Percentiles rank a stretch among this genome's conserved stretches.
These are phyloP conservation scores for Celoporthe dispersa DNA, from an alignment of 2,329 filamentous ascomycete species.

Conservation along the genomic window DNA sequence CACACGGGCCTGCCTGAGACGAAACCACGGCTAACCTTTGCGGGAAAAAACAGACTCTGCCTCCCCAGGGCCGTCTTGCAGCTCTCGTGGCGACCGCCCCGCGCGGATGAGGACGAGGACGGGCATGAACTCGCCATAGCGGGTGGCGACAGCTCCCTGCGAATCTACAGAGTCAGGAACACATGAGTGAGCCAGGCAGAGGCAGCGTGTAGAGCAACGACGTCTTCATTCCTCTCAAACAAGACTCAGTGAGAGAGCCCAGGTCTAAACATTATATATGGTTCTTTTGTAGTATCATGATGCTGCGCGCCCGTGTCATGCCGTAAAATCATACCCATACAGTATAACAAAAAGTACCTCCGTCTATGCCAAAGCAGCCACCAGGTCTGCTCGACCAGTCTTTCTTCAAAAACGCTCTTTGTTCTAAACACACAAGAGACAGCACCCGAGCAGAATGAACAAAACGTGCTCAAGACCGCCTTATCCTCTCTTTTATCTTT, in stretches of 20 bases:
- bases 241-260: neutral
- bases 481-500: neutral
- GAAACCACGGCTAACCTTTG: slow-evolving; percentile 28
- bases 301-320: slow-evolving; percentile 13
- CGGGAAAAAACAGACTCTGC: slow-evolving; percentile 46
- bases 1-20: too few relatives aligned
- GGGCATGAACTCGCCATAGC: slow-evolving; percentile 55
- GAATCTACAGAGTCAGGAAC: slow-evolving; percentile 55
- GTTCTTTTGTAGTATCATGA: slow-evolving; percentile 10
- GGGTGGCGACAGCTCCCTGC: slow-evolving; percentile 64
- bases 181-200: neutral
- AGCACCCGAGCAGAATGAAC: neutral
- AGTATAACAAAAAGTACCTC: neutral
- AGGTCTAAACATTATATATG: slow-evolving; percentile 26
- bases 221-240: slow-evolving; percentile 26
- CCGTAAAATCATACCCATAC: slow-evolving; percentile 5
- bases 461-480: neutral
- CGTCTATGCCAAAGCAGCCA: neutral
- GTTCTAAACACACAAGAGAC: neutral
- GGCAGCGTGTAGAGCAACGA: neutral
- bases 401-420: neutral
- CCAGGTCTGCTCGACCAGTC: neutral
- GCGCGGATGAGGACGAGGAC: slow-evolving; percentile 32
- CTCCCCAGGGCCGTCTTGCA: slow-evolving; percentile 70
- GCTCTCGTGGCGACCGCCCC: slow-evolving; percentile 68